A percentile compares a stretch with the other conserved stretches of the same genome.
Conservation (phyloP, 179 eudicot genomes). For the Heliamphora ciliata region DNA sequence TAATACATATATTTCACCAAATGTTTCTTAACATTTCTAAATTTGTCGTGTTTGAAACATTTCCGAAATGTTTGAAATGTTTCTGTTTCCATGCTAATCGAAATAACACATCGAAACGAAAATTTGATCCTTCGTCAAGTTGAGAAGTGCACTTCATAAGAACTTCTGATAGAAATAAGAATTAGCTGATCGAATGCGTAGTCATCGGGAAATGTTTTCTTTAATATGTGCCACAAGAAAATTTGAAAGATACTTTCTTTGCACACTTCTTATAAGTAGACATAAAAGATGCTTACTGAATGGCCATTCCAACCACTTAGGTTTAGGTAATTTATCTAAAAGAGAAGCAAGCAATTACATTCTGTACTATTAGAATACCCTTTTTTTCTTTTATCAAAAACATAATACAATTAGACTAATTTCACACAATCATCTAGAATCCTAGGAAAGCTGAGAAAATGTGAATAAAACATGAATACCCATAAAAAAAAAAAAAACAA, state of each 20-base stretch:
- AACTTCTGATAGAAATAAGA: neutral
- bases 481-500: neutral
- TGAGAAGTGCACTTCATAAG: neutral
- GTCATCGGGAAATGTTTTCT: neutral
- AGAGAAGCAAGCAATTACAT: neutral
- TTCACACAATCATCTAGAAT: neutral
- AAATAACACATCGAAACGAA: no score
- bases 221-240: neutral
- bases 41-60: no score
- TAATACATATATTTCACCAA: no score
- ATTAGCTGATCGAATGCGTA: neutral
- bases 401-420: no score
- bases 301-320: neutral
- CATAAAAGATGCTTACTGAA: slow-evolving; percentile 2
- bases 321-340: neutral
- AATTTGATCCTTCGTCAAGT: neutral
- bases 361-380: neutral
- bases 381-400: no score
- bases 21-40: no score
- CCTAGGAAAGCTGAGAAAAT: neutral
- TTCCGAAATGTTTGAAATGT: no score
- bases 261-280: neutral
- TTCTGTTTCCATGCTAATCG: no score
- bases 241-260: neutral
- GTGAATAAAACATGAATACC: slow-evolving; percentile 5